Evolutionary conservation across 2,329 filamentous ascomycete genomes (phyloP), one percentile per base, ranked within the genome.

Genomic region (Ceratocystis papillata): DNA sequence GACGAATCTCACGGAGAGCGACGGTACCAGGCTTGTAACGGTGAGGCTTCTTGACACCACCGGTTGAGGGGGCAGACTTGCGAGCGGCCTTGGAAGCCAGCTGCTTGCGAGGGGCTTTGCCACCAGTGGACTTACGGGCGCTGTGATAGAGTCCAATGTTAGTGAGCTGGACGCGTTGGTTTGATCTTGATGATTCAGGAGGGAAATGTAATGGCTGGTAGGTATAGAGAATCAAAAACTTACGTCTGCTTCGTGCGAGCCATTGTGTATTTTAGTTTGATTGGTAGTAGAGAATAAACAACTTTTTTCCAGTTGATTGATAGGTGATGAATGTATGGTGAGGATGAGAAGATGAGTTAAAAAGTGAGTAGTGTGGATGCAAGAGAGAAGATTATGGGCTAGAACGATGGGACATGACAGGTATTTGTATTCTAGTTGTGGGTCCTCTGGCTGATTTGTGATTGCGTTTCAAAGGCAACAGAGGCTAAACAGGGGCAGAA

Each of bases 1-100:
- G 88, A 83, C 93, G 88, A 74, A 99, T 99, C 82, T 99, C 94
- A 85, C 91, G 90, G 74, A 97, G 88, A 84, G 93, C 93, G 80
- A 96, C 89, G 76, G 94, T 96, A 84, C 88, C 88, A 75, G 89
- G 89, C 88, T 91, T 92, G 78, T 92, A 80, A 75, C 89, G 84
- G 81, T 92, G 89, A 79, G 89, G 89, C 88, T 94, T 94, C 89
- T 94, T 94, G 85, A 93, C 89, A 87, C 89, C 89, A 75, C 93
- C 94, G 78, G 94, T 97, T 70, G 91, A 96, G 73, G 94, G 94
- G 69, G 94, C 93, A 74, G 88, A 91, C 87, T 99, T 99, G 83
- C 94, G 92, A 75, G 94, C 93, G 72, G 93, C 94, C 89, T 96
- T 96, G 84, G 92, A 96, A 74, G 93, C 93, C 76, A 97, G 91